These are phyloP conservation scores for Prunus campanulata DNA, from an alignment of 306 rosid species.

Conservation along the genomic window DNA sequence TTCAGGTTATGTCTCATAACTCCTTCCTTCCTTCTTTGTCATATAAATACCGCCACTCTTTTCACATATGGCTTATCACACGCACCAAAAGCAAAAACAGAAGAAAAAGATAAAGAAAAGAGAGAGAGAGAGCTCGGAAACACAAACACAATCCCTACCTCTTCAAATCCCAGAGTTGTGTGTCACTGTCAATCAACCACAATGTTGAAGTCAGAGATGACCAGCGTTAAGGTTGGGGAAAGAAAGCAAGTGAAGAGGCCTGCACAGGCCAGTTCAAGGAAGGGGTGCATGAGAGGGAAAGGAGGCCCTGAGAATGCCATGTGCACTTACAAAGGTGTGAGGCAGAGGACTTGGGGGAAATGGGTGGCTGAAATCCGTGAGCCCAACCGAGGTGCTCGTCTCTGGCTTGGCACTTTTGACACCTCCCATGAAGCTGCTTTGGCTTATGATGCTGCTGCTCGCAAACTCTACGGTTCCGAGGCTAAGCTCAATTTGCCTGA, in stretches of 20 bases:
- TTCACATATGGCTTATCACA: not conserved
- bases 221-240: slow-evolving; percentile 19
- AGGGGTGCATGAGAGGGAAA: slow-evolving; percentile 92
- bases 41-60: slow-evolving; percentile 32
- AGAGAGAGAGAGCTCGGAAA: too few species aligned
- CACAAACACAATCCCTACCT: not conserved
- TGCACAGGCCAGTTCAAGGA: slow-evolving; percentile 70
- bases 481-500: slow-evolving; percentile 84
- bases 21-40: not conserved
- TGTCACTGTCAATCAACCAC: not conserved
- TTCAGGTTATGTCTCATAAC: slow-evolving; percentile 33
- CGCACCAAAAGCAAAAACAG: not conserved
- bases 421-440: slow-evolving; percentile 75
- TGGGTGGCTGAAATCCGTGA: slow-evolving; percentile 99
- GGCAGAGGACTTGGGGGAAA: slow-evolving; percentile 97
- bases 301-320: slow-evolving; percentile 87
- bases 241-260: slow-evolving; percentile 36
- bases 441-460: slow-evolving; percentile 83
- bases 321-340: slow-evolving; percentile 86
- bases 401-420: slow-evolving; percentile 90
- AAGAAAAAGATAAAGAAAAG: not conserved
- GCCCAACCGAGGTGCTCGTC: slow-evolving; percentile 88
- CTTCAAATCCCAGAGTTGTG: not conserved
- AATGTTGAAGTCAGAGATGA: slow-evolving; percentile 42
- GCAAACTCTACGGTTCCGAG: slow-evolving; percentile 67